These are phyloP conservation scores for Lathyrus oleraceus DNA, from an alignment of 306 rosid genomes.

Conservation along the genomic window DNA sequence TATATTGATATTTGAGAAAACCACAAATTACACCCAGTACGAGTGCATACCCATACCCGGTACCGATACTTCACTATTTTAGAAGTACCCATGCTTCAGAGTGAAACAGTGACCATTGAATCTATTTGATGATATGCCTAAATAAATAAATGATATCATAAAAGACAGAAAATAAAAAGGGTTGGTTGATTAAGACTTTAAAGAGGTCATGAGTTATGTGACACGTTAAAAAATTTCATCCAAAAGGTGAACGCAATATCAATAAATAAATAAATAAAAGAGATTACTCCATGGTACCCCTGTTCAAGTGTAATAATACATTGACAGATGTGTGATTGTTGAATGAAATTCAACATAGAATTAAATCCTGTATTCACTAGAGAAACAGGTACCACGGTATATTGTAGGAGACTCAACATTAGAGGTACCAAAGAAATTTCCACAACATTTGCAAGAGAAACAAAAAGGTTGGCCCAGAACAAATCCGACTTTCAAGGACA, in stretches of 20 bases:
- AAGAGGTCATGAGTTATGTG: background rate
- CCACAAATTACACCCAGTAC: too few relatives aligned
- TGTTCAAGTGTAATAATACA: slow-evolving; percentile 12
- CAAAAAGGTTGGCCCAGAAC: slow-evolving; percentile 6
- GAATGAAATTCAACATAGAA: slow-evolving; percentile 25
- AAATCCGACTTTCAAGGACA: slow-evolving; percentile 3
- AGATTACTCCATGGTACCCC: slow-evolving; percentile 11
- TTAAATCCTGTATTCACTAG: background rate
- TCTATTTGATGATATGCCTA: background rate
- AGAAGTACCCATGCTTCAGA: too few relatives aligned
- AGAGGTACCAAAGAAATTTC: slow-evolving; percentile 13
- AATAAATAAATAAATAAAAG: background rate
- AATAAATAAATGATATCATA: background rate
- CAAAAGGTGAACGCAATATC: slow-evolving; percentile 9
- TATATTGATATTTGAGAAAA: too few relatives aligned
- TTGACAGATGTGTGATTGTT: slow-evolving; percentile 13
- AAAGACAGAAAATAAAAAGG: slow-evolving; percentile 16
- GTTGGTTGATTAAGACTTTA: background rate
- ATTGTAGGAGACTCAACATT: background rate
- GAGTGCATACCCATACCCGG: too few relatives aligned
- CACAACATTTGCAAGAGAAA: slow-evolving; percentile 6
- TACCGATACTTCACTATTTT: too few relatives aligned
- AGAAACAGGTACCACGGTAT: background rate
- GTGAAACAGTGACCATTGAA: slow-evolving; percentile 5
- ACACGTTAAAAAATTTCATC: background rate